Base-by-base conservation (phyloP, 768 basidiomycete genomes). In the Candolleomyces aberdarensis region DNA sequence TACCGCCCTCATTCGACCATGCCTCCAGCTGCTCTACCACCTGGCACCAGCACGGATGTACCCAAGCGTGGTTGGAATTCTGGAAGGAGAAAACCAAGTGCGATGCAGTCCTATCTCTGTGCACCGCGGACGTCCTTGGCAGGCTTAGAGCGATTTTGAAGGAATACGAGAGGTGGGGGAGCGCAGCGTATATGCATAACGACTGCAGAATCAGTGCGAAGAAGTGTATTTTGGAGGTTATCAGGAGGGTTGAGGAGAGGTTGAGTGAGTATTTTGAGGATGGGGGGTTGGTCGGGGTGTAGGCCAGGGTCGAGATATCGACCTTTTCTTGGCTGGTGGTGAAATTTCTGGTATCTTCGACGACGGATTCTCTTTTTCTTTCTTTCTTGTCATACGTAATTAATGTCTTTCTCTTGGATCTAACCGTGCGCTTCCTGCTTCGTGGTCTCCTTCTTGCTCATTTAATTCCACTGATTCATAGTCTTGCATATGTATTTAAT, bases 171-270 rank as follows among this genome's bases (percentile, higher is more conserved):
- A 76, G 83, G 57, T 86, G 85, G 84, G 87, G 88, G 2, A 83
- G 81, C 61, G 85, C 85, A 60, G 85, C 86, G n/a, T 88, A 89
- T 68, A 90, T 91, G 89, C 87, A 90, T 65, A 85, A 84, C 59
- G 89, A 90, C 59, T 91, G 89, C 74, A 79, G 86, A 67, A 71
- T 76, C 66, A 71, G 75, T 20, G 89, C 88, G 22, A 81, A 81
- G 69, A 80, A 80, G 65, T 78, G 78, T 50, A 83, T 91, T 50
- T 70, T 72, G 22, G 86, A 85, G 48, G 73, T 80, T 57, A 76
- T 88, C 44, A 86, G 78, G 69, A 73, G 74, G 13, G 77, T 88
- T 13, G 85, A 84, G 64, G 83, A 87, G 22, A 78, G 76, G 1
- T 68, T 91, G 46, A 80, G 87, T 0, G 86, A 89, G 62, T 88